Evolutionary conservation across 345 rosid genomes (phyloP).

Genomic region (Hibiscus syriacus): DNA sequence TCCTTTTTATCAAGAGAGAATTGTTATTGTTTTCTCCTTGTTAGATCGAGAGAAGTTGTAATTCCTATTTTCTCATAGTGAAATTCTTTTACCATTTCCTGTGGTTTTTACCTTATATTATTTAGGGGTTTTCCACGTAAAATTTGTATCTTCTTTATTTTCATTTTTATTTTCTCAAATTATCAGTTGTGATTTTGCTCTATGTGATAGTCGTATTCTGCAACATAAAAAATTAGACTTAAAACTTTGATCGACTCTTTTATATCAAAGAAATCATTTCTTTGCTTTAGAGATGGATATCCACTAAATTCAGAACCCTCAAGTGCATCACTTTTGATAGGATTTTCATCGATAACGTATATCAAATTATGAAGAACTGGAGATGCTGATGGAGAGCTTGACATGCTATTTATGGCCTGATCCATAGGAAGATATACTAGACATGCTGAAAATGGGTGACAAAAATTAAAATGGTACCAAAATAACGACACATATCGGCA

Average conservation of each 20-base stretch:
- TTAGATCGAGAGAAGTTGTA: too few species aligned
- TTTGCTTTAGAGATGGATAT: slow-evolving; percentile 63
- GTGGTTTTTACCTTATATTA: too few species aligned
- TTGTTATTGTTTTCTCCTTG: too few species aligned
- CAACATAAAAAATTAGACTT: too few species aligned
- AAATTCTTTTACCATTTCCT: too few species aligned
- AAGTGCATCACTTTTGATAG: slow-evolving; percentile 42
- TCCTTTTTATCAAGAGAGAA: too few species aligned
- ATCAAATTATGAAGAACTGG: slow-evolving; percentile 51
- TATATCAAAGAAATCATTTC: slow-evolving; percentile 56
- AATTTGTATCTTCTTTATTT: too few species aligned
- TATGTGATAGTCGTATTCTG: too few species aligned
- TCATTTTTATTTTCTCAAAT: too few species aligned
- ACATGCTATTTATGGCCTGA: slow-evolving; percentile 68
- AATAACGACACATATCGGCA: background rate
- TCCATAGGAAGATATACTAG: slow-evolving; percentile 69
- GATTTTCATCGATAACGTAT: slow-evolving; percentile 46
- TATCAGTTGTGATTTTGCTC: too few species aligned
- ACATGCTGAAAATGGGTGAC: slow-evolving; percentile 44
- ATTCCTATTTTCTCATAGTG: too few species aligned
- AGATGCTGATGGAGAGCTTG: slow-evolving; percentile 44
- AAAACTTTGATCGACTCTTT: slow-evolving; percentile 71
- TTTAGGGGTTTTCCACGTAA: too few species aligned
- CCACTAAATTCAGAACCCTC: slow-evolving; percentile 92
- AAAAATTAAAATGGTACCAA: slow-evolving; percentile 3